These are phyloP conservation scores for Sporothrix brunneoviolacea DNA, from an alignment of 2,329 filamentous ascomycete genomes.

Conservation along the genomic window DNA sequence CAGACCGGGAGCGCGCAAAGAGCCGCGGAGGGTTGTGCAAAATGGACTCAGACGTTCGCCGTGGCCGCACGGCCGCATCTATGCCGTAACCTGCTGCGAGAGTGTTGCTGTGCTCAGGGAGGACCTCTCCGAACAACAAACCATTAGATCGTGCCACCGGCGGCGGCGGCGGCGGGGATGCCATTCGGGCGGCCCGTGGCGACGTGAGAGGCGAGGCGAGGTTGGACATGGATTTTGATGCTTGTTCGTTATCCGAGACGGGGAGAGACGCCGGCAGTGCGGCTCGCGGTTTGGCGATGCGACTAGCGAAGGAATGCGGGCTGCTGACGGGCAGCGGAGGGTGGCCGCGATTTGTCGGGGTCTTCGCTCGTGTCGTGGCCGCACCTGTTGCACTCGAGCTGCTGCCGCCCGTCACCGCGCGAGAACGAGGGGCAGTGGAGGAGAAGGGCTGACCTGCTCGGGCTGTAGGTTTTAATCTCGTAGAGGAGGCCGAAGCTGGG, in stretches of 20 bases:
- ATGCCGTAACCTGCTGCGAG: constrained; percentile 56
- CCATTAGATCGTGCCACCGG: constrained; percentile 34
- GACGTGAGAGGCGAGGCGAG: constrained; percentile 31
- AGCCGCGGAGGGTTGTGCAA: constrained; percentile 46
- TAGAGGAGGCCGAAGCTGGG: background rate
- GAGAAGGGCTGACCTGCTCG: background rate
- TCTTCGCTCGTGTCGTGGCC: constrained; percentile 17
- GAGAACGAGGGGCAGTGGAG: background rate
- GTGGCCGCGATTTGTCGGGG: background rate
- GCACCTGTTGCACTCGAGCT: constrained; percentile 23
- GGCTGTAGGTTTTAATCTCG: background rate
- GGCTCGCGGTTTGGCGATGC: constrained; percentile 43
- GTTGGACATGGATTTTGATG: constrained; percentile 39
- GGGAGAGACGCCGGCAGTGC: constrained; percentile 29
- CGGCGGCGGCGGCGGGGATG: constrained; percentile 22
- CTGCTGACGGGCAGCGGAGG: background rate
- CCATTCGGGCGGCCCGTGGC: constrained; percentile 14
- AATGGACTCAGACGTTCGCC: constrained; percentile 67
- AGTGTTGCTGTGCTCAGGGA: constrained; percentile 50
- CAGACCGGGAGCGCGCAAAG: constrained; percentile 43
- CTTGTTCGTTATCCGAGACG: constrained; percentile 27
- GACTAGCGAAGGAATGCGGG: constrained; percentile 35
- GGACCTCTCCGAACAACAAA: constrained; percentile 69
- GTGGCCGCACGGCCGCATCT: constrained; percentile 37
- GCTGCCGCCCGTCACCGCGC: background rate